Base-by-base conservation (phyloP, 2,329 filamentous ascomycete genomes). In the Stemphylium vesicarium region DNA sequence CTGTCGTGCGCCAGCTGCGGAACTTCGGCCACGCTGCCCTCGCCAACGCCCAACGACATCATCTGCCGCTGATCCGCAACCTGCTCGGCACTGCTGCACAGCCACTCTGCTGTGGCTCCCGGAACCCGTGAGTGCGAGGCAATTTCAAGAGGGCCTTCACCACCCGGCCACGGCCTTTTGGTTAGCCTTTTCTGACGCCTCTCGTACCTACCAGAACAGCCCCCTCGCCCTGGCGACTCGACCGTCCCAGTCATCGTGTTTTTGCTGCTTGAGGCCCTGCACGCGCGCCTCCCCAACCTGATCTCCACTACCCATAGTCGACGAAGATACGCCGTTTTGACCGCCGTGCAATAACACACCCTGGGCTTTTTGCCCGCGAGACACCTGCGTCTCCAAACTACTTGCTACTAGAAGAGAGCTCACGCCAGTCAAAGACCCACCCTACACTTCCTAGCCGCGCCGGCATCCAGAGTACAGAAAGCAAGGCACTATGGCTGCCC, bases 281-380 rank as follows among this genome's bases (percentile, higher is more conserved):
- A 66, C 70, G 64, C 69, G 37, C 69, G 67, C 32, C 67, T 72
- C 26, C 67, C 66, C 10, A 70, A 70, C 53, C 55, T 71, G 20
- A 62, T 73, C 59, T 69, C 69, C 65, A 68, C 64, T 60, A 55
- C 69, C 50, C 56, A 59, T 51, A 62, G 64, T 44, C 57, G 63
- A 56, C 61, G 66, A 61, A 60, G 65, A 51, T 70, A 64, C 64
- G 65, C 73, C 59, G 68, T 74, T 72, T 72, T 76, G 73, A 69
- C 71, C 63, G 68, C 61, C 48, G 52, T 71, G 57, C 66, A 71
- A 69, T 72, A 73, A 69, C 47, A 48, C 44, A 53, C 42, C 58
- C 70, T 70, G 74, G 74, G 74, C 74, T 71, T 63, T 66, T 68
- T 68, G 74, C 73, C 74, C 71, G 62, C 62, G 73, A 75, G 73